Evolutionary conservation across 805 yeast genomes (phyloP).

Genomic region (Wilhelminamyces savonicus): DNA sequence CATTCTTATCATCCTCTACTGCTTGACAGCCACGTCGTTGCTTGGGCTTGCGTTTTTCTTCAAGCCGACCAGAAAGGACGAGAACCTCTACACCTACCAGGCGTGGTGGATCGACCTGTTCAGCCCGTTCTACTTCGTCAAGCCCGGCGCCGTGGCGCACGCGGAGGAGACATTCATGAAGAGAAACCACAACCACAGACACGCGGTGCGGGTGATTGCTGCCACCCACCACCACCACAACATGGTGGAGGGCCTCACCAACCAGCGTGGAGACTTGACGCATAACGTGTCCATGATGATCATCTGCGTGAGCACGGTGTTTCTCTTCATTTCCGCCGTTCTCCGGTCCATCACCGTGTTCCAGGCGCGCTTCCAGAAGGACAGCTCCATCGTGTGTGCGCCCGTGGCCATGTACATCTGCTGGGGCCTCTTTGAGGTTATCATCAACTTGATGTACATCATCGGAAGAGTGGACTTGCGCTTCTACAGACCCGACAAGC

Average conservation of each 20-base stretch:
- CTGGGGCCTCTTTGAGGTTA: constrained; percentile 1
- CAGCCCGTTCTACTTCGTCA: constrained; percentile 1
- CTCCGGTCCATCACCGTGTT: neutral
- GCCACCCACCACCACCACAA: constrained; percentile 3
- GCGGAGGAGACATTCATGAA: constrained; percentile 1
- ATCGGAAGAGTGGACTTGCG: constrained; percentile 2
- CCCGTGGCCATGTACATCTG: constrained; percentile 1
- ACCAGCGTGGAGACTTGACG: constrained; percentile 1
- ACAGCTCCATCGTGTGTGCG: constrained; percentile 11
- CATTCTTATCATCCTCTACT: constrained; percentile 1
- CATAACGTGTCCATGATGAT: constrained; percentile 1
- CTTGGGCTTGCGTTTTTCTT: constrained; percentile 1
- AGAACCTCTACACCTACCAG: constrained; percentile 2
- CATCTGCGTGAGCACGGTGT: constrained; percentile 1
- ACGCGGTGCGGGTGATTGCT: constrained; percentile 3
- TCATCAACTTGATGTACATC: constrained; percentile 1
- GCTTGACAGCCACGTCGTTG: constrained; percentile 1
- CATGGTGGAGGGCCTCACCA: constrained; percentile 2
- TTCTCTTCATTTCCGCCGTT: constrained; percentile 1
- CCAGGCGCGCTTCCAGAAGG: constrained; percentile 1
- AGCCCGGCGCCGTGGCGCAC: neutral
- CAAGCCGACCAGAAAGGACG: constrained; percentile 2
- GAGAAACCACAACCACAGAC: constrained; percentile 2
- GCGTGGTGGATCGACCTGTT: constrained; percentile 3
- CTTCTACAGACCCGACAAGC: constrained; percentile 2